Percentiles rank a stretch among this genome's conserved stretches.
Conservation (phyloP, 331 rosid species). For the Ulmus americana region DNA sequence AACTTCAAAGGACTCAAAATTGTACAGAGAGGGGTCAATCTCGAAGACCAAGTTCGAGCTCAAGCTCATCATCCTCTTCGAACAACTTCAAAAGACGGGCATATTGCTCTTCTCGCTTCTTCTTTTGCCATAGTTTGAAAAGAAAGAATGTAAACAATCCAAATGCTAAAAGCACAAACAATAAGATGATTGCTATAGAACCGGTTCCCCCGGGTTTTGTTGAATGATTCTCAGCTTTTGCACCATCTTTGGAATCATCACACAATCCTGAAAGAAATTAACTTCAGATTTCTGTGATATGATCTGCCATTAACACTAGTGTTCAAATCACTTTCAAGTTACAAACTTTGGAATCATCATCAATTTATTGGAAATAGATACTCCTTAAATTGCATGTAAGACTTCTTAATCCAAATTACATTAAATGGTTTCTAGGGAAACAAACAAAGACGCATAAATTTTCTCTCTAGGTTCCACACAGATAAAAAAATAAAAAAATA, state of each 20-base stretch:
- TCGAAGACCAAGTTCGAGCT: conserved; percentile 80
- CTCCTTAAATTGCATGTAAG: too few species aligned
- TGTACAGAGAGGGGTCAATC: conserved; percentile 33
- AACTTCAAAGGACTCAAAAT: conserved; percentile 25
- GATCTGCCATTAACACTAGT: too few species aligned
- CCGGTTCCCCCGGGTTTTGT: conserved; percentile 23
- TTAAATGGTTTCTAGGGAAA: too few species aligned
- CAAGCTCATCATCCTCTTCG: conserved; percentile 84
- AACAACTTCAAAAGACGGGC: conserved; percentile 76
- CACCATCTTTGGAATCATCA: conserved; percentile 35
- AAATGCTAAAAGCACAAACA: conserved; percentile 36
- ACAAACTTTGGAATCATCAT: too few species aligned
- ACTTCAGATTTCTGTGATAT: too few species aligned
- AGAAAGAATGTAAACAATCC: conserved; percentile 37
- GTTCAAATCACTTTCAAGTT: too few species aligned
- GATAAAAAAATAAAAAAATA: too few species aligned
- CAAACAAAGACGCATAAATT: too few species aligned
- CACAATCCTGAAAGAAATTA: conserved; percentile 41
- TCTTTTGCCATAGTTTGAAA: conserved; percentile 70
- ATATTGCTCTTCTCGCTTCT: conserved; percentile 76
- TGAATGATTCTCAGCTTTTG: conserved; percentile 16
- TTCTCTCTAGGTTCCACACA: too few species aligned
- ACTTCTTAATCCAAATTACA: too few species aligned
- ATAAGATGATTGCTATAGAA: conserved; percentile 33
- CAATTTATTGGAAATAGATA: too few species aligned